These are phyloP conservation scores for Acidomyces sp. DNA, from an alignment of 495 filamentous ascomycete genomes.

Conservation along the genomic window DNA sequence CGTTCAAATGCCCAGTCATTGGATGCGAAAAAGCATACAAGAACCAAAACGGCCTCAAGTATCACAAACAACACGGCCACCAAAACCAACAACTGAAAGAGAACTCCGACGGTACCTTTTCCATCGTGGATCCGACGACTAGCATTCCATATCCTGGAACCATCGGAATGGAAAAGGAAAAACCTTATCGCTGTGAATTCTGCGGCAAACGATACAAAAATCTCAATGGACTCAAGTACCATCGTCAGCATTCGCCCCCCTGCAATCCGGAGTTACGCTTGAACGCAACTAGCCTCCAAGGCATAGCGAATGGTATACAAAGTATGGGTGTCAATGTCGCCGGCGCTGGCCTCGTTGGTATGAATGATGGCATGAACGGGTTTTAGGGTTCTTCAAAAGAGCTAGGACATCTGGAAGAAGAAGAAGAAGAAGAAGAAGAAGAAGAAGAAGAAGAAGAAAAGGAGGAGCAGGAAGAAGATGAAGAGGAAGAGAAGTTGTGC, in stretches of 20 bases:
- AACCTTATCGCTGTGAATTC: slow-evolving; percentile 90
- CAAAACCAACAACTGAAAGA: slow-evolving; percentile 91
- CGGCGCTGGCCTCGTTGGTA: slow-evolving; percentile 28
- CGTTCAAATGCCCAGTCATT: slow-evolving; percentile 93
- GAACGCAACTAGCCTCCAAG: slow-evolving; percentile 15
- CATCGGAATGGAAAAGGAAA: slow-evolving; percentile 98
- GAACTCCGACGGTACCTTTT: slow-evolving; percentile 92
- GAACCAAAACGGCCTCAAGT: slow-evolving; percentile 96
- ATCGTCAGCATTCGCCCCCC: slow-evolving; percentile 28
- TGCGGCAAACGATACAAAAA: slow-evolving; percentile 99
- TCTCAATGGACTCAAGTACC: slow-evolving; percentile 50
- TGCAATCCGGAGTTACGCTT: slow-evolving; percentile 31
- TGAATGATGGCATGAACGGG: slow-evolving; percentile 25
- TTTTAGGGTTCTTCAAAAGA: slow-evolving; percentile 10
- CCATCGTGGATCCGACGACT: slow-evolving; percentile 94
- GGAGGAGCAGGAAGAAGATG: too few relatives aligned
- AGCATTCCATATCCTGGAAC: slow-evolving; percentile 89
- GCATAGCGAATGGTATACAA: slow-evolving; percentile 18
- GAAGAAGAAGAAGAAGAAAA: too few relatives aligned
- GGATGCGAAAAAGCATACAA: slow-evolving; percentile 99
- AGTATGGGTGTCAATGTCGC: slow-evolving; percentile 30
- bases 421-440: too few relatives aligned
- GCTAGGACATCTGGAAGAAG: too few relatives aligned
- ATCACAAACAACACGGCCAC: slow-evolving; percentile 84
- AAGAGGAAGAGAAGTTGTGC: too few relatives aligned